Conservation (phyloP, 805 yeast genomes). For the Cyberlindnera petersonii region DNA sequence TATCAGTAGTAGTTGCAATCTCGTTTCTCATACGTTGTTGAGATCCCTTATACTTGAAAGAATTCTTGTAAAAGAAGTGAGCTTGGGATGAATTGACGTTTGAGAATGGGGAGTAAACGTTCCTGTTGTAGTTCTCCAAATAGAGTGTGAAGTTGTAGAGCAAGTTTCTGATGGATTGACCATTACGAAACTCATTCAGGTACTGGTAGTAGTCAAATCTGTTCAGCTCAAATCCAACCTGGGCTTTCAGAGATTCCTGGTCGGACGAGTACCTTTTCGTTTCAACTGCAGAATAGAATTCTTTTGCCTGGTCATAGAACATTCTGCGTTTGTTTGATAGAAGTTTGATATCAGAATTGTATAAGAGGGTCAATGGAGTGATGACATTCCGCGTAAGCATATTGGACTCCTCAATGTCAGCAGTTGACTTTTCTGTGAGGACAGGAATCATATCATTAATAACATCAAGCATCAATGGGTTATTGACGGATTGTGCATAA, state of each 20-base stretch:
- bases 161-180: conserved; percentile 20
- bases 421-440: conserved; percentile 20
- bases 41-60: conserved; percentile 10
- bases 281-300: conserved; percentile 6
- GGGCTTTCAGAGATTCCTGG: conserved; percentile 35
- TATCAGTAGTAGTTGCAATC: conserved; percentile 2
- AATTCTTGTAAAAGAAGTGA: conserved; percentile 12
- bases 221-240: conserved; percentile 35
- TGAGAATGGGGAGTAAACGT: background rate
- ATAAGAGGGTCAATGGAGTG: conserved; percentile 16
- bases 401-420: conserved; percentile 21
- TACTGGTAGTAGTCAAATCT: conserved; percentile 45
- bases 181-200: conserved; percentile 29
- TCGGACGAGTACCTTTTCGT: conserved; percentile 22
- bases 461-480: conserved; percentile 13
- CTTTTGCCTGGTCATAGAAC: conserved; percentile 13
- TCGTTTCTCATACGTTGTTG: conserved; percentile 10
- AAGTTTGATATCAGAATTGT: conserved; percentile 21
- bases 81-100: conserved; percentile 13
- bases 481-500: conserved; percentile 8
- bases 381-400: conserved; percentile 15
- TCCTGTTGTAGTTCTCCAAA: conserved; percentile 7
- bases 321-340: conserved; percentile 12
- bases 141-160: conserved; percentile 12
- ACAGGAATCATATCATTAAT: conserved; percentile 15